A percentile compares a stretch with the other conserved stretches of the same genome.
phyloP scores from a whole-genome alignment of 2,329 filamentous ascomycete species.

The Pestalotiopsis sp. region DNA sequence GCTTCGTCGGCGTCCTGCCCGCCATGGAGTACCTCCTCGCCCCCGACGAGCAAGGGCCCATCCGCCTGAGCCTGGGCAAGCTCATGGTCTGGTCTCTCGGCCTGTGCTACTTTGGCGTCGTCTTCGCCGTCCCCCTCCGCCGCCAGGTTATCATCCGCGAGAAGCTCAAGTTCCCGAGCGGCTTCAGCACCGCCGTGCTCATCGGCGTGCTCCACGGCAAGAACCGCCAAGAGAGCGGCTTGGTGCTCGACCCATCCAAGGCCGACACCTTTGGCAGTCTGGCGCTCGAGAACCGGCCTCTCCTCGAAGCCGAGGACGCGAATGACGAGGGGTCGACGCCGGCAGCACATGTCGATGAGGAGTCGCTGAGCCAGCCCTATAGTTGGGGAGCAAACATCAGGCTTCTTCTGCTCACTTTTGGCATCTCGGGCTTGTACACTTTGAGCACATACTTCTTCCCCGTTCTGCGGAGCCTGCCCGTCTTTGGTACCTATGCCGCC shows the following conservation, averaged over 20 bases:
- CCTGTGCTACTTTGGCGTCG: constrained; percentile 93
- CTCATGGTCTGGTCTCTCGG: constrained; percentile 90
- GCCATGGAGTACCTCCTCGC: constrained; percentile 86
- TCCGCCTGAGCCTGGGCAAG: constrained; percentile 73
- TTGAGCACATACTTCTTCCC: constrained; percentile 90
- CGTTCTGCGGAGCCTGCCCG: constrained; percentile 78
- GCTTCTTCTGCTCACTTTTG: constrained; percentile 59
- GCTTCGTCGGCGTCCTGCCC: constrained; percentile 93
- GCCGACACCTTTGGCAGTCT: constrained; percentile 35
- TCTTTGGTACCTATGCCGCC: constrained; percentile 78
- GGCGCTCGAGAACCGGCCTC: constrained; percentile 33
- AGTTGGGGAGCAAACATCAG: constrained; percentile 53
- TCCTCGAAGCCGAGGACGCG: constrained; percentile 22
- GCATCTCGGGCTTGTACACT: constrained; percentile 68
- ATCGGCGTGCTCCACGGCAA: constrained; percentile 86
- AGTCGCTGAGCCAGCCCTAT: constrained; percentile 32
- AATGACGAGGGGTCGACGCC: constrained; percentile 22
- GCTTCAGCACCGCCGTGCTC: constrained; percentile 92
- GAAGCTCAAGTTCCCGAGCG: constrained; percentile 90
- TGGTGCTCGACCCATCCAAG: constrained; percentile 29
- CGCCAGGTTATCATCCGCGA: constrained; percentile 92
- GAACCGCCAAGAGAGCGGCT: constrained; percentile 36
- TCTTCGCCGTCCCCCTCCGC: constrained; percentile 90
- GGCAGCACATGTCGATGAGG: constrained; percentile 23
- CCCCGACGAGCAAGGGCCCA: constrained; percentile 75